phyloP scores from a whole-genome alignment of 148 eudicot species.

The Dysphania ambrosioides region DNA sequence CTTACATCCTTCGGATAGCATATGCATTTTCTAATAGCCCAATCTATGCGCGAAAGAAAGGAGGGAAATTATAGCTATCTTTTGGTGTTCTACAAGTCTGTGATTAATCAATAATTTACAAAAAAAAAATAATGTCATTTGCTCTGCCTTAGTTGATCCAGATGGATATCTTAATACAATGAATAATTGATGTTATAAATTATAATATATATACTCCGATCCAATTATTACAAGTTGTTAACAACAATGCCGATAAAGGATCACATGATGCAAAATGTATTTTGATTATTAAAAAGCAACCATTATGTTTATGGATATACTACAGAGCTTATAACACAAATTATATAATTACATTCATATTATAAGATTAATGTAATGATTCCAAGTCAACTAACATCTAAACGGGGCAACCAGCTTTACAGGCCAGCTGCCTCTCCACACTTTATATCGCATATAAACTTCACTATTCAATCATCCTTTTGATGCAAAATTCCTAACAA shows the following conservation, averaged over 20 bases:
- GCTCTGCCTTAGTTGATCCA: too few species aligned
- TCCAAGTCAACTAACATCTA: constrained; percentile 34
- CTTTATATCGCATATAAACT: constrained; percentile 24
- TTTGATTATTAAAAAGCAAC: constrained; percentile 8
- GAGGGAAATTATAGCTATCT: too few species aligned
- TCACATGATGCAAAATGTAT: not conserved
- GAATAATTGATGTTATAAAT: too few species aligned
- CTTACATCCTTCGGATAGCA: too few species aligned
- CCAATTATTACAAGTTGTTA: constrained; percentile 21
- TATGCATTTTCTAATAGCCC: too few species aligned
- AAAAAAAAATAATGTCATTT: too few species aligned
- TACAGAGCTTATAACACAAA: constrained; percentile 16
- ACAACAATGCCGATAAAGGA: constrained; percentile 20
- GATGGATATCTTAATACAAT: too few species aligned
- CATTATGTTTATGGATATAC: not conserved
- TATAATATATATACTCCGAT: too few species aligned
- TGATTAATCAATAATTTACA: too few species aligned
- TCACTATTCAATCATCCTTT: constrained; percentile 10
- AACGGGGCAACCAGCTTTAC: constrained; percentile 52
- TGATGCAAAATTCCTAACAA: constrained; percentile 19
- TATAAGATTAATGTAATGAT: constrained; percentile 6
- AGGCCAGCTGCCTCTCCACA: constrained; percentile 20
- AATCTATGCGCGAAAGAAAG: too few species aligned
- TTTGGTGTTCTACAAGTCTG: too few species aligned
- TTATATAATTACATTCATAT: not conserved